A percentile compares a stretch with the other conserved stretches of the same genome.
phyloP scores from a whole-genome alignment of 2,329 filamentous ascomycete species.

The Alternaria alternata region DNA sequence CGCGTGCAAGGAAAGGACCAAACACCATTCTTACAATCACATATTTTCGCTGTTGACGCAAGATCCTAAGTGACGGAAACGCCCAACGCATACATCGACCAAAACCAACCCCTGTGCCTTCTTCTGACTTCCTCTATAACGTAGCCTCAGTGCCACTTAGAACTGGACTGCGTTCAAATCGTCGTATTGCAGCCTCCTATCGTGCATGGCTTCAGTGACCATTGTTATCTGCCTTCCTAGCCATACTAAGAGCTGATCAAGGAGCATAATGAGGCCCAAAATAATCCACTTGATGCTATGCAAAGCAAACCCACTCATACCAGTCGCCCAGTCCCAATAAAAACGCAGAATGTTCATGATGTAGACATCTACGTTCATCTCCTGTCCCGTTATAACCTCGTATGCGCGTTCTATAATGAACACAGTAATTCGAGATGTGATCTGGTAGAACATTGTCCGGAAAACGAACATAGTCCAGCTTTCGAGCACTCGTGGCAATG shows the following conservation, averaged over 20 bases:
- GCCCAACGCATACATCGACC: not conserved
- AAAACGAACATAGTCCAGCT: not conserved
- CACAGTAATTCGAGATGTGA: not conserved
- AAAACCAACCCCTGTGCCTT: rapidly evolving
- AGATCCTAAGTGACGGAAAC: not conserved
- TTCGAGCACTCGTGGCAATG: not conserved
- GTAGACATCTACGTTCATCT: not conserved
- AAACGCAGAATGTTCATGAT: not conserved
- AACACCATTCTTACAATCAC: not conserved
- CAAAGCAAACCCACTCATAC: not conserved
- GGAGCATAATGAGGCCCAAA: not conserved
- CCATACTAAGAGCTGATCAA: not conserved
- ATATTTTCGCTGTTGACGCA: not conserved
- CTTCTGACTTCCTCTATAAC: not conserved
- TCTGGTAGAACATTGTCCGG: not conserved
- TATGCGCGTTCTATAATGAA: not conserved
- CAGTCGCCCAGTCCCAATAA: not conserved
- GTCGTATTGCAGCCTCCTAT: not conserved
- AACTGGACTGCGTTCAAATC: not conserved
- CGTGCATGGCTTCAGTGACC: not conserved
- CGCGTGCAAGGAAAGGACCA: not conserved
- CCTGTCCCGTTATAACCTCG: not conserved
- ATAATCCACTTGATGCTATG: not conserved
- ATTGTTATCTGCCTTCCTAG: not conserved
- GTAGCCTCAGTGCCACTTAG: not conserved